phyloP scores from a whole-genome alignment of 306 rosid species.

The Lotus japonicus region DNA sequence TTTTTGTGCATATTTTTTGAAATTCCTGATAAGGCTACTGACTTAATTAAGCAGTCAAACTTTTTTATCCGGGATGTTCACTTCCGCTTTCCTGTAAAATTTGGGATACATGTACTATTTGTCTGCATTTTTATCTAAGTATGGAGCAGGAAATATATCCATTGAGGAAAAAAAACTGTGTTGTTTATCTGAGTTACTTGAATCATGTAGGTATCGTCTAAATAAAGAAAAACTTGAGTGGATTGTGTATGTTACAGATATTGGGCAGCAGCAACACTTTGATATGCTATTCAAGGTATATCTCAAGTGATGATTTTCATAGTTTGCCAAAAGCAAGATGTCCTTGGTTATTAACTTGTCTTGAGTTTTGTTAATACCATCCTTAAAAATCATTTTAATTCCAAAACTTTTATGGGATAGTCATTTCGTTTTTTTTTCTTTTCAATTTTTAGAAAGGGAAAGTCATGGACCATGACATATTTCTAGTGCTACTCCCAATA shows the following conservation, averaged over 20 bases:
- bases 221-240: slow-evolving; percentile 88
- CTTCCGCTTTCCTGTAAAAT: background rate
- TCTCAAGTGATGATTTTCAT: slow-evolving; percentile 7
- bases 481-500: slow-evolving; percentile 8
- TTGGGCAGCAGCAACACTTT: slow-evolving; percentile 95
- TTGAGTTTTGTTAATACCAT: background rate
- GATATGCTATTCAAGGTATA: slow-evolving; percentile 88
- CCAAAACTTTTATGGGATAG: background rate
- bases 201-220: slow-evolving; percentile 69
- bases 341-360: slow-evolving; percentile 2
- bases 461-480: background rate
- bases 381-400: background rate
- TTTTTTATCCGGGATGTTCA: background rate
- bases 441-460: background rate
- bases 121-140: background rate
- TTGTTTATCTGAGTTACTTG: slow-evolving; percentile 25
- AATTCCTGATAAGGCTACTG: background rate
- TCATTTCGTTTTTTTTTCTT: background rate
- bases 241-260: slow-evolving; percentile 90
- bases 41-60: background rate
- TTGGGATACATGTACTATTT: slow-evolving; percentile 4
- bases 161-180: background rate
- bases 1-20: background rate
- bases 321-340: slow-evolving; percentile 3
- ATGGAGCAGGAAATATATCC: background rate